Evolutionary conservation across 352 stramenopile genomes (phyloP).

Genomic region (Pythium plurisporium): DNA sequence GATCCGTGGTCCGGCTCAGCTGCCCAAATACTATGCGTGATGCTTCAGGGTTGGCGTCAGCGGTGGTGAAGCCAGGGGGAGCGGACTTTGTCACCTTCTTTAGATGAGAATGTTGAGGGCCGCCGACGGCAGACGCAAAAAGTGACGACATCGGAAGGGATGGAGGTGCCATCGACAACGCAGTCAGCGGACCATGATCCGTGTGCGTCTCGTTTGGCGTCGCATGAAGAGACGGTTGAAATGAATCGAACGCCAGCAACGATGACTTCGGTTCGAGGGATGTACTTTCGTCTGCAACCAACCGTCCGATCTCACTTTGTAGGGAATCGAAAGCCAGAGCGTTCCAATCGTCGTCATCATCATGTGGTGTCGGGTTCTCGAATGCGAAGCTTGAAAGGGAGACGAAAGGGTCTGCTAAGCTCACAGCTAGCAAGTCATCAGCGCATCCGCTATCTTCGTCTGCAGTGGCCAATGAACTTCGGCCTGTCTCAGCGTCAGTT

Average conservation of each 20-base stretch:
- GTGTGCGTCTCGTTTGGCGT: too few species aligned
- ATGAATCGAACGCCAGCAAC: too few species aligned
- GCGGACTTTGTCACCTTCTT: conserved; percentile 23
- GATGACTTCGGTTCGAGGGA: background rate
- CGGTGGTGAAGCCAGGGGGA: conserved; percentile 54
- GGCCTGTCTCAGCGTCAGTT: background rate
- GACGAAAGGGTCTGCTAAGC: background rate
- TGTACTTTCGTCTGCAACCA: conserved; percentile 1
- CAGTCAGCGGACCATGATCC: background rate
- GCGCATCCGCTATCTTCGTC: background rate
- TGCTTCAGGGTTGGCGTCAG: conserved; percentile 48
- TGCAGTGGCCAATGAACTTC: too few species aligned
- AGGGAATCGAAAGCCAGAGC: conserved; percentile 17
- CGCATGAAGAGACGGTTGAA: too few species aligned
- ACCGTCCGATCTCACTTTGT: conserved; percentile 17
- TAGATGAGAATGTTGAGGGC: background rate
- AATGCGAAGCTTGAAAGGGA: background rate
- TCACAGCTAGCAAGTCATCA: background rate
- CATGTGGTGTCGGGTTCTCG: background rate
- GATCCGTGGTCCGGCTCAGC: too few species aligned
- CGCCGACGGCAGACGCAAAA: background rate
- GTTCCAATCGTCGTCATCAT: conserved; percentile 22
- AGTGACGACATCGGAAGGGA: conserved; percentile 7
- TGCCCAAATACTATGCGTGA: conserved; percentile 45
- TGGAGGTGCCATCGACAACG: conserved; percentile 10